phyloP scores from a whole-genome alignment of 805 yeast species.

The Monosporozyma yasuniensis region DNA sequence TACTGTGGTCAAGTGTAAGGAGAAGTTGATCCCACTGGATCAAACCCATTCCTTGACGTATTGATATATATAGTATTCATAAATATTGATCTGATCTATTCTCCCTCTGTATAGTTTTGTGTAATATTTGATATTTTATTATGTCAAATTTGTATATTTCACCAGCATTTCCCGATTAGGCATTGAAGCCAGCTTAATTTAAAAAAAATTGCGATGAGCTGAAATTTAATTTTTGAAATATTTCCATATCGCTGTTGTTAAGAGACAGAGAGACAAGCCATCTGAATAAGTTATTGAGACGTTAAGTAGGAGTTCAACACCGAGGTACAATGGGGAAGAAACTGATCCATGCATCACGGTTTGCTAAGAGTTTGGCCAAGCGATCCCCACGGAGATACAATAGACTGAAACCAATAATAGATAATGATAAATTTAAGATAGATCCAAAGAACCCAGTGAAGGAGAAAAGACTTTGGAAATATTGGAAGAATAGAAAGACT shows the following conservation, averaged over 20 bases:
- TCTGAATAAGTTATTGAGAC: neutral
- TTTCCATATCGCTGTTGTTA: neutral
- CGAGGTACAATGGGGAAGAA: constrained; percentile 12
- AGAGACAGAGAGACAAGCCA: neutral
- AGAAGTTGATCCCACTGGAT: neutral
- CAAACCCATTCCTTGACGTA: neutral
- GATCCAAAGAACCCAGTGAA: constrained; percentile 11
- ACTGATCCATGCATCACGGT: constrained; percentile 10
- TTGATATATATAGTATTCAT: neutral
- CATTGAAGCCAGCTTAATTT: neutral
- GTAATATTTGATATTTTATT: too few relatives aligned
- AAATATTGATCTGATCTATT: neutral
- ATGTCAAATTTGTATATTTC: neutral
- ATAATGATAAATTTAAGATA: constrained; percentile 12
- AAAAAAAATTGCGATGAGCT: constrained; percentile 5
- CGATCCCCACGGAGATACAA: constrained; percentile 9
- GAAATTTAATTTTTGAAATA: too few relatives aligned
- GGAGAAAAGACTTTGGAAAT: constrained; percentile 32
- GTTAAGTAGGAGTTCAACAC: too few relatives aligned
- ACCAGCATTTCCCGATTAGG: constrained; percentile 4
- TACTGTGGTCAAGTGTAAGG: neutral
- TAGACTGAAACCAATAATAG: constrained; percentile 7
- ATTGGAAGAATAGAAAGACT: constrained; percentile 53
- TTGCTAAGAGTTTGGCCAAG: constrained; percentile 6
- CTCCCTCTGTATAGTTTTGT: too few relatives aligned